phyloP scores from a whole-genome alignment of 2,329 filamentous ascomycete genomes.

The Aspergillus ochraceoroseus region DNA sequence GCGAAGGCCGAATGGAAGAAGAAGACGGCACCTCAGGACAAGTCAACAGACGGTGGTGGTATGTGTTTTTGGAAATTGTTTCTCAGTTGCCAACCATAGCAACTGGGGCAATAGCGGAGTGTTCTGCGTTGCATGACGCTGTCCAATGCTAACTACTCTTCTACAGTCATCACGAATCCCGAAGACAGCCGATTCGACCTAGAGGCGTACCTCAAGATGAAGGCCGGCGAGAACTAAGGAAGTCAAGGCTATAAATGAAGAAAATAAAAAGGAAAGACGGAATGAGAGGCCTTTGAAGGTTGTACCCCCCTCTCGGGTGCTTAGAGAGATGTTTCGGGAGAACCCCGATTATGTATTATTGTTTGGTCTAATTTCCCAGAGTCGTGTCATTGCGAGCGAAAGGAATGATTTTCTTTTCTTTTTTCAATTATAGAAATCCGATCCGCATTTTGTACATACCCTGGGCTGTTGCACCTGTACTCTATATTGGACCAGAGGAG shows the following conservation, averaged over 20 bases:
- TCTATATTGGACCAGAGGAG: slow-evolving; percentile 38
- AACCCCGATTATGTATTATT: slow-evolving; percentile 41
- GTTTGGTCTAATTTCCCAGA: slow-evolving; percentile 41
- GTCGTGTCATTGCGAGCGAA: slow-evolving; percentile 42
- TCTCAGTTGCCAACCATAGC: not conserved
- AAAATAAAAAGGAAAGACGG: slow-evolving; percentile 18
- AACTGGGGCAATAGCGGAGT: not conserved
- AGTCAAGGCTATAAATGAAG: slow-evolving; percentile 20
- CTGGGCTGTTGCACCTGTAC: slow-evolving; percentile 39
- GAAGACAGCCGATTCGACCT: slow-evolving; percentile 89
- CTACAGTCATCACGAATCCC: slow-evolving; percentile 66
- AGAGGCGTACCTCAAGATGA: slow-evolving; percentile 70
- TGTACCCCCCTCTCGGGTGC: slow-evolving; percentile 35
- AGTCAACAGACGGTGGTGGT: slow-evolving; percentile 36
- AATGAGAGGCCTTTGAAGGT: slow-evolving; percentile 31
- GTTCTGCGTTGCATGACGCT: not conserved
- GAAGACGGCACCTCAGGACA: slow-evolving; percentile 58
- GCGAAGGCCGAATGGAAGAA: slow-evolving; percentile 87
- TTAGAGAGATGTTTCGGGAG: slow-evolving; percentile 32
- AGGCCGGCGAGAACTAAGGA: slow-evolving; percentile 47
- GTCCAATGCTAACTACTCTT: slow-evolving; percentile 20
- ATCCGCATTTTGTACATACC: slow-evolving; percentile 42
- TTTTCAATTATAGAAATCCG: slow-evolving; percentile 37
- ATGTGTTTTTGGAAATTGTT: slow-evolving; percentile 27
- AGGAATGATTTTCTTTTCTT: slow-evolving; percentile 35